These are phyloP conservation scores for Incumbomyces lentus DNA, from an alignment of 2,329 filamentous ascomycete genomes.

Conservation along the genomic window DNA sequence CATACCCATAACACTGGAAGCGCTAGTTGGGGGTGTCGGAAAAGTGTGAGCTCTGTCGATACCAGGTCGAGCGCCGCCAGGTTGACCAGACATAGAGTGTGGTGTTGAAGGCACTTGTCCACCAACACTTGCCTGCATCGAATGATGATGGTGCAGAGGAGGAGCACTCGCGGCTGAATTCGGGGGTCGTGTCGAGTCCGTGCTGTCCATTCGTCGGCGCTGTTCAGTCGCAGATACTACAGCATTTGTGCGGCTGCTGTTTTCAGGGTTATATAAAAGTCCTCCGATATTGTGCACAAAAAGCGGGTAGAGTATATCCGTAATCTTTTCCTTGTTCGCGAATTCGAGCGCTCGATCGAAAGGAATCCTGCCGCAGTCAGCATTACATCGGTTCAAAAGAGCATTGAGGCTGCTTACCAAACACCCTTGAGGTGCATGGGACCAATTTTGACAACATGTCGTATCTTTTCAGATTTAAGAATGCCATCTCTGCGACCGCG, in stretches of 20 bases:
- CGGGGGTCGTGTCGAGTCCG: slow-evolving; percentile 39
- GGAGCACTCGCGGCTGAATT: slow-evolving; percentile 45
- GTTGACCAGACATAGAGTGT: slow-evolving; percentile 39
- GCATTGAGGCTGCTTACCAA: slow-evolving; percentile 53
- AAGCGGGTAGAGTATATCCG: slow-evolving; percentile 83
- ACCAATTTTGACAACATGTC: slow-evolving; percentile 96
- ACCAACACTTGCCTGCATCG: slow-evolving; percentile 51
- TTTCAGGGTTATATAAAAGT: slow-evolving; percentile 85
- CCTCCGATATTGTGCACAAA: slow-evolving; percentile 97
- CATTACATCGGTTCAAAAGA: slow-evolving; percentile 10
- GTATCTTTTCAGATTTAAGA: slow-evolving; percentile 91
- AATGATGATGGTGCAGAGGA: slow-evolving; percentile 51
- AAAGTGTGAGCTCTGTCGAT: slow-evolving; percentile 85
- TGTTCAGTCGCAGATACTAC: slow-evolving; percentile 73
- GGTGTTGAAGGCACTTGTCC: slow-evolving; percentile 56
- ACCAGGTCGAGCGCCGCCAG: slow-evolving; percentile 52
- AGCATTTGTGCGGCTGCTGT: slow-evolving; percentile 69
- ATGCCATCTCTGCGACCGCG: slow-evolving; percentile 90
- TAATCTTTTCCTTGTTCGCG: slow-evolving; percentile 99
- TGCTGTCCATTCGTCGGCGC: slow-evolving; percentile 59
- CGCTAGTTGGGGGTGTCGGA: slow-evolving; percentile 84
- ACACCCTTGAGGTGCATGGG: slow-evolving; percentile 98
- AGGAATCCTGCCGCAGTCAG: slow-evolving; percentile 61
- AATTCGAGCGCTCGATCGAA: slow-evolving; percentile 97
- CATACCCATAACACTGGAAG: slow-evolving; percentile 76